These are phyloP conservation scores for Scleroderma citrinum DNA, from an alignment of 768 basidiomycete genomes.

Conservation along the genomic window DNA sequence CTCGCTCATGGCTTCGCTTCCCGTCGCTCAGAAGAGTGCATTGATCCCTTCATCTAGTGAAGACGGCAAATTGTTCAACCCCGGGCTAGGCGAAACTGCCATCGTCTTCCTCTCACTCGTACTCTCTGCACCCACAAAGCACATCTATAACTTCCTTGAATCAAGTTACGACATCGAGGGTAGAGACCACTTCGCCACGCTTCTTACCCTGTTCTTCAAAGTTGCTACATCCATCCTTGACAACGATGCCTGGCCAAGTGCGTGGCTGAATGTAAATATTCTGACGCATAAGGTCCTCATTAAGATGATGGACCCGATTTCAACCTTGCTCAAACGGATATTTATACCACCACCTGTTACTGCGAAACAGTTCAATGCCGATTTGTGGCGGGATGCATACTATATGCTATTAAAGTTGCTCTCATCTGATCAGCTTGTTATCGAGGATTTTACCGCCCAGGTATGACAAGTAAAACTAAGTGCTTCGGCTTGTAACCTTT, in stretches of 20 bases:
- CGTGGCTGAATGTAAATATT: slow-evolving; percentile 90
- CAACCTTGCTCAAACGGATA: slow-evolving; percentile 67
- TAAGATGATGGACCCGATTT: slow-evolving; percentile 81
- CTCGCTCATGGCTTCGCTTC: slow-evolving; percentile 64
- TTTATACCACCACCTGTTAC: slow-evolving; percentile 71
- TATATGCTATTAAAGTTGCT: slow-evolving; percentile 78
- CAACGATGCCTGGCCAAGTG: slow-evolving; percentile 82
- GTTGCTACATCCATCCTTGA: slow-evolving; percentile 76
- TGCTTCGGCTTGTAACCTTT: slow-evolving; percentile 3
- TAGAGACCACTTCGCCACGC: slow-evolving; percentile 61
- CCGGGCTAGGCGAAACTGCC: slow-evolving; percentile 79
- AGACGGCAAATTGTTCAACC: slow-evolving; percentile 54
- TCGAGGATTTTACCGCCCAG: slow-evolving; percentile 94
- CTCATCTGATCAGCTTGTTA: slow-evolving; percentile 85
- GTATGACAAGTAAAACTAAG: slow-evolving; percentile 32
- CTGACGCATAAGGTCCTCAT: slow-evolving; percentile 83
- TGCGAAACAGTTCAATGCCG: slow-evolving; percentile 62
- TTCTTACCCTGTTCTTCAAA: slow-evolving; percentile 76
- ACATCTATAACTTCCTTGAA: slow-evolving; percentile 74
- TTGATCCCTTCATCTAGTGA: slow-evolving; percentile 39
- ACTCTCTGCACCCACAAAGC: slow-evolving; percentile 70
- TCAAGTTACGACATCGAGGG: slow-evolving; percentile 86
- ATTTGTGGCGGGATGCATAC: slow-evolving; percentile 78
- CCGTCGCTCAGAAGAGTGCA: slow-evolving; percentile 44
- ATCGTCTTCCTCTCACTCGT: slow-evolving; percentile 80